phyloP scores from a whole-genome alignment of 2,329 filamentous ascomycete genomes.

The Cladosporium austrohemisphaericum region DNA sequence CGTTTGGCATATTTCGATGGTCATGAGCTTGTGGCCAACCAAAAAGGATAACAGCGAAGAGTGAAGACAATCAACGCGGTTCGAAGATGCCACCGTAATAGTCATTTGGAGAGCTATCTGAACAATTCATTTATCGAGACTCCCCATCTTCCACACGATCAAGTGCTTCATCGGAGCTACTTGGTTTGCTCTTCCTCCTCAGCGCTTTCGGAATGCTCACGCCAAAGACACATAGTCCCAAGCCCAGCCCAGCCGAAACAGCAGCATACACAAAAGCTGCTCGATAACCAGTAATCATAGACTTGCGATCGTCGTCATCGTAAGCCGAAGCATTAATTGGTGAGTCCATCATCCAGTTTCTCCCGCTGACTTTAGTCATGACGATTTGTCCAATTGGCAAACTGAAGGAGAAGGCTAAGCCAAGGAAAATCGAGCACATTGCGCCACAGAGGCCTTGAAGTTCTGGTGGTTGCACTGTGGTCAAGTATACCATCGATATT shows the following conservation, averaged over 20 bases:
- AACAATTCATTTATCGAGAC: too few species aligned
- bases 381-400: conserved; percentile 33
- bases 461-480: conserved; percentile 27
- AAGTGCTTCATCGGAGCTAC: too few species aligned
- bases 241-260: conserved; percentile 27
- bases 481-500: conserved; percentile 32
- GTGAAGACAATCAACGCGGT: too few species aligned
- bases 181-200: too few species aligned
- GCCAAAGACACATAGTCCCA: conserved; percentile 27
- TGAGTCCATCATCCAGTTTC: not conserved
- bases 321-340: not conserved
- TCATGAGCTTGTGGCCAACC: too few species aligned
- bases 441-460: conserved; percentile 35
- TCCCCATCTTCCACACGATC: too few species aligned
- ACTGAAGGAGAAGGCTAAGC: conserved; percentile 35
- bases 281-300: conserved; percentile 19
- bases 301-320: not conserved
- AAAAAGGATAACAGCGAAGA: too few species aligned
- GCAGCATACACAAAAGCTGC: conserved; percentile 32
- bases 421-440: conserved; percentile 33
- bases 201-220: conserved; percentile 25
- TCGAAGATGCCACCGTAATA: too few species aligned
- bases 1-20: too few species aligned
- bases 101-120: too few species aligned
- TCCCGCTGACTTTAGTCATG: conserved; percentile 1